Evolutionary conservation across 768 basidiomycete genomes (phyloP).

Genomic region (Agaricus bisporus): DNA sequence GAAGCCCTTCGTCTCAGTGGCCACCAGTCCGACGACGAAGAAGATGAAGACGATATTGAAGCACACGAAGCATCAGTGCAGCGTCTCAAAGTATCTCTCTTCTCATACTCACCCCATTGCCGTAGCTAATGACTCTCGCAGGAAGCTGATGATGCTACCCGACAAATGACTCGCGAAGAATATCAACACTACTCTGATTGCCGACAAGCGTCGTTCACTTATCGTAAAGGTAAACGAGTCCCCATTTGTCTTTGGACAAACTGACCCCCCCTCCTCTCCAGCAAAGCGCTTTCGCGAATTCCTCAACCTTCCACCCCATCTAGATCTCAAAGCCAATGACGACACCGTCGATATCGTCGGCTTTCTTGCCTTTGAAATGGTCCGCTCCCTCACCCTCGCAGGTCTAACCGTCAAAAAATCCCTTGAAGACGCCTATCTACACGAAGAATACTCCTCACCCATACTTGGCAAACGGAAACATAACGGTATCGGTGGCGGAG

Average conservation of each 20-base stretch:
- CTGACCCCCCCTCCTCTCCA: constrained; percentile 21
- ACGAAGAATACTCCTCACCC: constrained; percentile 61
- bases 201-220: constrained; percentile 94
- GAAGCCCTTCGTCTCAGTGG: constrained; percentile 73
- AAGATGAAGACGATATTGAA: constrained; percentile 94
- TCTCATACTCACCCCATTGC: neutral
- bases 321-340: constrained; percentile 87
- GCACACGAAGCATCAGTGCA: constrained; percentile 93
- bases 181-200: constrained; percentile 97
- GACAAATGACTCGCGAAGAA: constrained; percentile 94
- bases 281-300: constrained; percentile 95
- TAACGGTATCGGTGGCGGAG: constrained; percentile 34
- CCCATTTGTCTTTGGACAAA: neutral
- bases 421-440: constrained; percentile 64
- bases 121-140: constrained; percentile 20
- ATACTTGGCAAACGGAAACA: constrained; percentile 68
- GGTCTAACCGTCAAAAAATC: constrained; percentile 81
- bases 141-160: constrained; percentile 94
- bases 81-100: constrained; percentile 59
- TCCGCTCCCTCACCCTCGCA: constrained; percentile 84
- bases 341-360: constrained; percentile 96
- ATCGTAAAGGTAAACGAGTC: constrained; percentile 72
- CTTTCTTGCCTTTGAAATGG: constrained; percentile 96
- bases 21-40: constrained; percentile 88
- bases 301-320: constrained; percentile 78